Evolutionary conservation across 1,284 basidiomycete genomes (phyloP), one percentile per base, ranked within the genome.

Genomic region (Ganoderma resinaceum): DNA sequence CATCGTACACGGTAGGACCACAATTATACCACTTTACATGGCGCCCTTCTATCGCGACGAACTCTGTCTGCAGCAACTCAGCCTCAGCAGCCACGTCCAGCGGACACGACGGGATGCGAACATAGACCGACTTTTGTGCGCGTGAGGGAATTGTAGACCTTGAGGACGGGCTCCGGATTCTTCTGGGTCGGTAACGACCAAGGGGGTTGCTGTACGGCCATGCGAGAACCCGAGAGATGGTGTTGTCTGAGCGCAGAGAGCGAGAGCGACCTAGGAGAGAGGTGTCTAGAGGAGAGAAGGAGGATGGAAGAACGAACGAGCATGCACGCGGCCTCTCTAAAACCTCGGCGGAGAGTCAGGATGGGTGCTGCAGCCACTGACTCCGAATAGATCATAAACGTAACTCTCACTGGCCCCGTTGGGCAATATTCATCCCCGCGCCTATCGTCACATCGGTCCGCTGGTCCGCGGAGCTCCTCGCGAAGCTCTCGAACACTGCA

Each of bases 21-120:
- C 97, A 98, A 79, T 97, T 98, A 81, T 99, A 99, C 98, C 98
- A 99, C 77, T 98, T 98, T 23, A 99, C 92, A 76, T 91, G 90
- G n/a, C 90, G 89, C 0, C 93, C 95, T 72, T 91, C 86, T 68
- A 83, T 88, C 11, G 97, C 91, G 16, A 95, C 82, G 74, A 99
- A 99, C 69, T 93, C 92, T 70, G 89, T 94, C 91, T 94, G 78
- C 37, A 52, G 52, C 55, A 66, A 35, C 23, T 66, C 62, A 37
- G 63, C 67, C 63, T 72, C 66, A 66, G 70, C 72, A 62, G 55
- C 63, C 57, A 40, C 37, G 38, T 52, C 49, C 65, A 52, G 29
- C 35, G 42, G 33, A 58, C 31, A 66, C 33, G 66, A 67, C 63
- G 60, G 61, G 60, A 57, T 53, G 52, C 66, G 23, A 65, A 46